Conservation (phyloP, 129 eudicot genomes). For the Flaveria robusta region DNA sequence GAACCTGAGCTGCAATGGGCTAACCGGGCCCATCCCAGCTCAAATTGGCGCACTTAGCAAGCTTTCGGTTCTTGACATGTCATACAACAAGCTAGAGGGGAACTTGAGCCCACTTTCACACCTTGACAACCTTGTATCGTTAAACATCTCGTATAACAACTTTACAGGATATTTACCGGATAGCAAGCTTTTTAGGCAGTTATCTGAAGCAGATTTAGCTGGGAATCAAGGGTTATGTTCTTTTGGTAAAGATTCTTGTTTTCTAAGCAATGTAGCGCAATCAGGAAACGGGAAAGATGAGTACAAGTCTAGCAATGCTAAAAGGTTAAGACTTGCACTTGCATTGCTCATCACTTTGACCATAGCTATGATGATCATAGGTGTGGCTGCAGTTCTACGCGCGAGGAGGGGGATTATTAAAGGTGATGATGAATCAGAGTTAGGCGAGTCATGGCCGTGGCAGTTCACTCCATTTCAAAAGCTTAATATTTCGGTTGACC, state of each 20-base stretch:
- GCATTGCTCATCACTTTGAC: constrained; percentile 64
- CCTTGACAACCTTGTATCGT: constrained; percentile 62
- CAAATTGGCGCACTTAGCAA: constrained; percentile 59
- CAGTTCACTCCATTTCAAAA: constrained; percentile 88
- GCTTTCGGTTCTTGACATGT: constrained; percentile 68
- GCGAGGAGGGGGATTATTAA: constrained; percentile 45
- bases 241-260: constrained; percentile 56
- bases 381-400: constrained; percentile 55
- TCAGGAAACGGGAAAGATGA: constrained; percentile 29
- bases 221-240: constrained; percentile 71
- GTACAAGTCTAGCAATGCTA: constrained; percentile 38
- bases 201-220: constrained; percentile 50
- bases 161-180: constrained; percentile 71
- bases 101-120: constrained; percentile 51
- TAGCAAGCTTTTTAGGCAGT: constrained; percentile 64
- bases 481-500: constrained; percentile 69
- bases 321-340: constrained; percentile 56
- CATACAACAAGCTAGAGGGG: constrained; percentile 65
- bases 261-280: constrained; percentile 37
- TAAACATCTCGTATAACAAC: constrained; percentile 65
- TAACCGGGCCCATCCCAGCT: constrained; percentile 59
- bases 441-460: constrained; percentile 88
- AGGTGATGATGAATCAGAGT: constrained; percentile 67
- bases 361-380: constrained; percentile 72
- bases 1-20: constrained; percentile 59